Percentiles rank a stretch among this genome's conserved stretches.
Evolutionary conservation across 176 grass and related monocot genomes (phyloP).

Genomic region (Bothriochloa decipiens): DNA sequence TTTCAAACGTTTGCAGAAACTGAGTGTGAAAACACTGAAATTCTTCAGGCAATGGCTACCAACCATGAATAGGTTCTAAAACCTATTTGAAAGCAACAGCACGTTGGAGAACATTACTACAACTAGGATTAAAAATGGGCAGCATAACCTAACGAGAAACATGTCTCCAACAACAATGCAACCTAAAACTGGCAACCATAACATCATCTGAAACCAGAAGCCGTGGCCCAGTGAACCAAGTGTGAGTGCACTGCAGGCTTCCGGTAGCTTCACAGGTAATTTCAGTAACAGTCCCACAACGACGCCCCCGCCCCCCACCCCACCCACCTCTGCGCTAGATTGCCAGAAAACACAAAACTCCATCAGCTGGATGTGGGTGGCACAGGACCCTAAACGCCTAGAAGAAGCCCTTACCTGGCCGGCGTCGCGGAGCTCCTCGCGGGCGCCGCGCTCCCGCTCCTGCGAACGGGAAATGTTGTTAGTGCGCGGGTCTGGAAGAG

Average conservation of each 20-base stretch:
- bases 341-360: background rate
- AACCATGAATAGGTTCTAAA: too few relatives aligned
- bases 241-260: background rate
- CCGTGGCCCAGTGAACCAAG: background rate
- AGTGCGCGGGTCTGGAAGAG: background rate
- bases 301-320: background rate
- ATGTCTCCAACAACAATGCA: background rate
- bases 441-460: constrained; percentile 70
- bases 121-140: background rate
- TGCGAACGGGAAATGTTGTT: constrained; percentile 22
- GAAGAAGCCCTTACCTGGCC: constrained; percentile 35
- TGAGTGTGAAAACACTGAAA: too few relatives aligned
- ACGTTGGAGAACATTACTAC: too few relatives aligned
- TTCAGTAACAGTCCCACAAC: background rate
- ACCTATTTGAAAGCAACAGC: too few relatives aligned
- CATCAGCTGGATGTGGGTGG: background rate
- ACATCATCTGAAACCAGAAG: background rate
- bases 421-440: constrained; percentile 62
- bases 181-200: background rate
- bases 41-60: too few relatives aligned
- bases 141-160: background rate
- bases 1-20: too few relatives aligned
- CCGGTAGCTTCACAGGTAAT: background rate
- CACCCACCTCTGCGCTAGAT: constrained; percentile 43
- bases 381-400: background rate